Base-by-base conservation (phyloP, 208 protist species). In the Trypanosoma grayi region DNA sequence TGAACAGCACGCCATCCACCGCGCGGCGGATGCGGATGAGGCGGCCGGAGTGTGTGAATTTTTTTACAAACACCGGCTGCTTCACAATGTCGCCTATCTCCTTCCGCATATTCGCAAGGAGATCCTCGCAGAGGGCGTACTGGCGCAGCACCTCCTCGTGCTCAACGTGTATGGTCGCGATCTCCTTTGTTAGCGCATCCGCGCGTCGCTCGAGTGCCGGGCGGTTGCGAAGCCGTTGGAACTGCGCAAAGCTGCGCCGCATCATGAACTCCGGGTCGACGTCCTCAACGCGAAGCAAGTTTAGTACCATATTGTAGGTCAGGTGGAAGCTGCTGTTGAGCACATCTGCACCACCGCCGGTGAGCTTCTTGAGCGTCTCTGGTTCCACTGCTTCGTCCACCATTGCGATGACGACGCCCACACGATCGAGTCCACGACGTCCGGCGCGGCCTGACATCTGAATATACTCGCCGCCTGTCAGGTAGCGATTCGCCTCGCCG, bases 371-470 rank as follows among this genome's bases (percentile, higher is more conserved):
- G n/a, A 97, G 83, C 10, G 86, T 91, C 16, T 91, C 76, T 4
- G 97, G 95, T 66, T 99, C 97, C 43, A 99, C 95, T 22, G 90
- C 85, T 76, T 99, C 97, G 72, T 99, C 95, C 1, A 99, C 85
- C 93, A 99, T 98, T 18, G 98, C 73, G 47, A 99, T 99, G 20
- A 99, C 97, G 27, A 99, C 95, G 43, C 99, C 99, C 3, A 98
- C 79, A 31, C 94, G 87, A 71, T 99, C 99, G 13, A 99, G 78
- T n/a, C 99, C 99, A 83, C 99, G 94, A 46, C 99, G 86, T 33
- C 99, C 99, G 10, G 99, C 99, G 60, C 99, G 89, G n/a, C 99
- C 99, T 33, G 82, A 97, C 99, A 99, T 99, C 76, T 99, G 98
- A 67, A 99, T 99, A 73, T 99, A 99, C 83, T 99, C 98, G 34